phyloP scores from a whole-genome alignment of 106 monocot genomes.

The Amphibolis antarctica region DNA sequence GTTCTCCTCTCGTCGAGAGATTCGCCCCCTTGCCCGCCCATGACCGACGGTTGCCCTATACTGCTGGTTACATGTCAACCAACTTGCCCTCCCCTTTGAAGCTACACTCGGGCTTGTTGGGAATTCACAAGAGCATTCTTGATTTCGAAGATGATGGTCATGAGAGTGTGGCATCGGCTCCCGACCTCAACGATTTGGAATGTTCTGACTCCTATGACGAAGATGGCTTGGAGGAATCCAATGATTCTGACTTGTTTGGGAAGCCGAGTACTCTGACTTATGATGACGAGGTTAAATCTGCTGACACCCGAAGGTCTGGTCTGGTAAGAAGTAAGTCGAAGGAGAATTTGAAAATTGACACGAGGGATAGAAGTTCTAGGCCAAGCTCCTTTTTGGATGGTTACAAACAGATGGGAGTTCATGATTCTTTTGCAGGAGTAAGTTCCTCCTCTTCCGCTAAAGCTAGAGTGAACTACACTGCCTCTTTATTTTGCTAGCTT shows the following conservation, averaged over 20 bases:
- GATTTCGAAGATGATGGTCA: conserved; percentile 43
- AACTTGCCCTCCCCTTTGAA: conserved; percentile 38
- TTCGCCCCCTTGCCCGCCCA: conserved; percentile 5
- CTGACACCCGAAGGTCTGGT: conserved; percentile 3
- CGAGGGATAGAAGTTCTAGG: conserved; percentile 4
- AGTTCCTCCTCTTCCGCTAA: neutral
- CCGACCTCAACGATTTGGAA: conserved; percentile 32
- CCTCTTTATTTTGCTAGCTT: no score
- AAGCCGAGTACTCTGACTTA: conserved; percentile 11
- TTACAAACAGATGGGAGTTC: conserved; percentile 15
- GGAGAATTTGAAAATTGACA: conserved; percentile 55
- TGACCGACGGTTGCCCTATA: conserved; percentile 14
- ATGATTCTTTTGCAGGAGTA: conserved; percentile 11
- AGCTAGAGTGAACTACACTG: no score
- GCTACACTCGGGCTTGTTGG: conserved; percentile 31
- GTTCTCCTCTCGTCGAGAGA: conserved; percentile 50
- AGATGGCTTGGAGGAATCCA: conserved; percentile 27
- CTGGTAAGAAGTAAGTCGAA: conserved; percentile 45
- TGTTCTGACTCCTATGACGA: conserved; percentile 49
- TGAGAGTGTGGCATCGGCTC: conserved; percentile 49
- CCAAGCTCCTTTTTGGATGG: conserved; percentile 3
- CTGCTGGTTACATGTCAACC: conserved; percentile 29
- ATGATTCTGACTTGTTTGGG: conserved; percentile 36
- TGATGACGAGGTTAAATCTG: conserved; percentile 35
- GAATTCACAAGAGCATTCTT: conserved; percentile 2